Conservation (phyloP, 371 early-diverging fungal species). For the Astathelohania contejeani region DNA sequence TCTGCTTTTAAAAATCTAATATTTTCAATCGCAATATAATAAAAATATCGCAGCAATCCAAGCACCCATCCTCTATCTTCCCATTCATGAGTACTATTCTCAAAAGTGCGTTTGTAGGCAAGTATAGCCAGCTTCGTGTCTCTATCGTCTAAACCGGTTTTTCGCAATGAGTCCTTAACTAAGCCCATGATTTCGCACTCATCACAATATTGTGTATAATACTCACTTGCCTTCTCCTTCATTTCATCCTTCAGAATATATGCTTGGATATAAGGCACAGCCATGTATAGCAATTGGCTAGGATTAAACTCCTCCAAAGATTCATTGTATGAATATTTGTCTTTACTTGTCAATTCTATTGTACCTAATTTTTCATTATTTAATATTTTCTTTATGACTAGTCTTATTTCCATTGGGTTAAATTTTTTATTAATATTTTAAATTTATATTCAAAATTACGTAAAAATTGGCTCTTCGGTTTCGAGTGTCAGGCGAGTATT, state of each 20-base stretch:
- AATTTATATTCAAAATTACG: too few species aligned
- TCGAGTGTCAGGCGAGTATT: too few species aligned
- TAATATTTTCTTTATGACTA: not conserved
- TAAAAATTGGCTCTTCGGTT: too few species aligned
- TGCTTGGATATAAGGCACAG: not conserved
- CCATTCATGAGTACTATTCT: constrained; percentile 18
- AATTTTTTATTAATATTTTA: too few species aligned
- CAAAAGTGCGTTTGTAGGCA: constrained; percentile 7
- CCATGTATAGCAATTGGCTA: not conserved
- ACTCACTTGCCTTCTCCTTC: not conserved
- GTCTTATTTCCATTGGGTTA: constrained; percentile 2
- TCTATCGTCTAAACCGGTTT: not conserved
- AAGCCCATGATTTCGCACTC: constrained; percentile 7
- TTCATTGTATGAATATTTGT: not conserved
- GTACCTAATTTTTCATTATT: not conserved
- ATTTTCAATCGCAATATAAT: constrained; percentile 12
- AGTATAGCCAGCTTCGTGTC: constrained; percentile 12
- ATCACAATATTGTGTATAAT: constrained; percentile 13
- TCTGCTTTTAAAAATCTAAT: constrained; percentile 5
- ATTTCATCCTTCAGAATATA: not conserved
- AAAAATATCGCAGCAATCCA: constrained; percentile 22
- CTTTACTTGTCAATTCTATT: not conserved
- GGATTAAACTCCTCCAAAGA: not conserved
- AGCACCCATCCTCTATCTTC: constrained; percentile 22
- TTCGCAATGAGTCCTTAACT: not conserved